Base-by-base conservation (phyloP, 768 basidiomycete species). In the Leucosporidium creatinivorum region DNA sequence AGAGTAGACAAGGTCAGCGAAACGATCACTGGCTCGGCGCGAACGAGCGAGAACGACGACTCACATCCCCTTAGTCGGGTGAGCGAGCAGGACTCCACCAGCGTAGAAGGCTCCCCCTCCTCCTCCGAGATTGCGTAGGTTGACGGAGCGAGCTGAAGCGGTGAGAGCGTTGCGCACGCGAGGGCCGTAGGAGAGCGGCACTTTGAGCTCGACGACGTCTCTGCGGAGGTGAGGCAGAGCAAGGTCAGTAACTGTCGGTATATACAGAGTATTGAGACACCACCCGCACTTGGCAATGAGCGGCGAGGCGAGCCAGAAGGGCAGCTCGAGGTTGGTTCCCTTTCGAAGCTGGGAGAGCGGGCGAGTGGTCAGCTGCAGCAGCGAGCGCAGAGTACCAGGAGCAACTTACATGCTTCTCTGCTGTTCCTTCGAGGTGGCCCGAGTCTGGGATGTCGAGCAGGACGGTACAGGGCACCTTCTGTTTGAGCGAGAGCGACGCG, bases 41-140 rank as follows among this genome's bases (percentile, higher is more conserved):
- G 19, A 62, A 18, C 4, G 51, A 23, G n/a, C n/a, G n/a, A 23
- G 39, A 26, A 19, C 23, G 19, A 26, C 12, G 31, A 62, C 73
- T 31, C 58, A 74, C 75, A 70, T 44, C 3, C 54, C 39, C 1
- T 69, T 10, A 3, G 13, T 7, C 39, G 39, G 15, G 39, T 7
- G 13, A 44, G 39, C 63, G 23, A 76, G 36, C 7, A 70, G 33
- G 31, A 64, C 58, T 1, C 75, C 75, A 31, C 73, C 72, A 4
- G 73, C 63, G 52, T 72, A 76, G 70, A 74, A 76, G 1, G 65
- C 62, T 3, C 75, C 74, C 0, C 72, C 74, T n/a, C 73, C 73
- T 7, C 75, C 74, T 8, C 74, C 73, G n/a, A 76, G 63, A 57
- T 73, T 73, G 18, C 73, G 66, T n/a, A 76, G 60, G 57, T 76